phyloP scores from a whole-genome alignment of 352 stramenopile genomes.

The Peronospora destructor region DNA sequence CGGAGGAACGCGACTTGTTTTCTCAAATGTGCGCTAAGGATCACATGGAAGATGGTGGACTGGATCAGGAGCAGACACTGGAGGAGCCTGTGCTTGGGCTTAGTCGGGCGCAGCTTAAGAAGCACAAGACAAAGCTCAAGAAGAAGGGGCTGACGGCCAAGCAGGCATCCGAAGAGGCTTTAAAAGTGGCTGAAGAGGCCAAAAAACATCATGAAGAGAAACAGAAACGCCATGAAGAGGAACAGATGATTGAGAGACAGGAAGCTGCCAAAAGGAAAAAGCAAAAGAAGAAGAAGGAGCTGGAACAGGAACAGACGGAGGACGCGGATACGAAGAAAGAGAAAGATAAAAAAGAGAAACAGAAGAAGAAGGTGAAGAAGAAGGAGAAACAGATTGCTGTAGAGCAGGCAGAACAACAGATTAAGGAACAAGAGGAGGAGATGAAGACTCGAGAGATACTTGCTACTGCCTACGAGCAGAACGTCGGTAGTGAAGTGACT shows the following conservation, averaged over 20 bases:
- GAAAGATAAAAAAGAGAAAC: slow-evolving; percentile 35
- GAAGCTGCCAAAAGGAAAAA: slow-evolving; percentile 24
- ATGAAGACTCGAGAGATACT: slow-evolving; percentile 39
- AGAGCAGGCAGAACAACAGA: slow-evolving; percentile 28
- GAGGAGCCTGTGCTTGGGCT: slow-evolving; percentile 39
- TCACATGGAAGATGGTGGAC: slow-evolving; percentile 52
- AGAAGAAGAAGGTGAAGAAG: slow-evolving; percentile 29
- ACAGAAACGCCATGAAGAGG: slow-evolving; percentile 11
- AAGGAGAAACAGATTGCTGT: slow-evolving; percentile 35
- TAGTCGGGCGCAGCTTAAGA: slow-evolving; percentile 72
- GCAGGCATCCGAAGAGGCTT: slow-evolving; percentile 23
- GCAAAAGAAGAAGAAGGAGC: slow-evolving; percentile 16
- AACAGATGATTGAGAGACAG: slow-evolving; percentile 5
- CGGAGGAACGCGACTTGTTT: slow-evolving; percentile 41
- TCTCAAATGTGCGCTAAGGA: slow-evolving; percentile 44
- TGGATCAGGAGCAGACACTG: slow-evolving; percentile 32
- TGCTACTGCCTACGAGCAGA: slow-evolving; percentile 45
- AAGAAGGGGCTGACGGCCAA: slow-evolving; percentile 39
- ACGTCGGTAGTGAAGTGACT: slow-evolving; percentile 44
- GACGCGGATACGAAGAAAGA: slow-evolving; percentile 20
- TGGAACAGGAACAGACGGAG: slow-evolving; percentile 14
- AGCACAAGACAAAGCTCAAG: slow-evolving; percentile 68
- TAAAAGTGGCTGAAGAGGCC: slow-evolving; percentile 30
- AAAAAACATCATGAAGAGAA: slow-evolving; percentile 27
- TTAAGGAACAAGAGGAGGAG: slow-evolving; percentile 22